A percentile compares a stretch with the other conserved stretches of the same genome.
These are phyloP conservation scores for Takakia lepidozioides DNA, from an alignment of 225 moss, liverwort and hornwort genomes.

Conservation along the genomic window DNA sequence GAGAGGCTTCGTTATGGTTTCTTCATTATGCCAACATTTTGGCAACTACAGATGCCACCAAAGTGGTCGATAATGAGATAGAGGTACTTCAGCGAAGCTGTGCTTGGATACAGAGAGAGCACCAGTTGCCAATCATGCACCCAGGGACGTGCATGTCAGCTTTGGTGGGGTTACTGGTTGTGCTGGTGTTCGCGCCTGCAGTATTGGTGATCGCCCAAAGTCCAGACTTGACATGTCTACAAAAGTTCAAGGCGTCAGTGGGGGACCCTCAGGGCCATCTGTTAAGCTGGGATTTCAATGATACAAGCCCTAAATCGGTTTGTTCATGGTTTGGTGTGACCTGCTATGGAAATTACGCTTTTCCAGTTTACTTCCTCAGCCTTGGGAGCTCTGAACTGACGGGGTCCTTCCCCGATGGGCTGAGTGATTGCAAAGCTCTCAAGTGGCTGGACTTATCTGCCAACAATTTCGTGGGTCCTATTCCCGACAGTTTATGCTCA, in stretches of 20 bases:
- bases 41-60: too few species aligned
- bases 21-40: too few species aligned
- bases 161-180: too few species aligned
- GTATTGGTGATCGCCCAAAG: too few species aligned
- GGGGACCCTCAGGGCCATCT: slow-evolving; percentile 51
- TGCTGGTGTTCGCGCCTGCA: too few species aligned
- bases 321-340: slow-evolving; percentile 63
- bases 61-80: too few species aligned
- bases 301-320: slow-evolving; percentile 22
- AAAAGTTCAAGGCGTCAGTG: slow-evolving; percentile 69
- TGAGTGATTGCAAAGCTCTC: slow-evolving; percentile 49
- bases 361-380: slow-evolving; percentile 51
- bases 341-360: slow-evolving; percentile 51
- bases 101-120: too few species aligned
- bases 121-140: too few species aligned
- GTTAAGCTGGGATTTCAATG: slow-evolving; percentile 32
- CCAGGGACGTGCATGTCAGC: too few species aligned
- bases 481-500: slow-evolving; percentile 50
- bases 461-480: slow-evolving; percentile 70
- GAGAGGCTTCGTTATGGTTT: too few species aligned
- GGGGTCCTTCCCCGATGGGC: slow-evolving; percentile 64
- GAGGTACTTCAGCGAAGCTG: too few species aligned
- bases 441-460: slow-evolving; percentile 60
- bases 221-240: slow-evolving; percentile 54
- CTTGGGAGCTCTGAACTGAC: slow-evolving; percentile 41